phyloP scores from a whole-genome alignment of 2,329 filamentous ascomycete genomes.

The Exophiala sp. region DNA sequence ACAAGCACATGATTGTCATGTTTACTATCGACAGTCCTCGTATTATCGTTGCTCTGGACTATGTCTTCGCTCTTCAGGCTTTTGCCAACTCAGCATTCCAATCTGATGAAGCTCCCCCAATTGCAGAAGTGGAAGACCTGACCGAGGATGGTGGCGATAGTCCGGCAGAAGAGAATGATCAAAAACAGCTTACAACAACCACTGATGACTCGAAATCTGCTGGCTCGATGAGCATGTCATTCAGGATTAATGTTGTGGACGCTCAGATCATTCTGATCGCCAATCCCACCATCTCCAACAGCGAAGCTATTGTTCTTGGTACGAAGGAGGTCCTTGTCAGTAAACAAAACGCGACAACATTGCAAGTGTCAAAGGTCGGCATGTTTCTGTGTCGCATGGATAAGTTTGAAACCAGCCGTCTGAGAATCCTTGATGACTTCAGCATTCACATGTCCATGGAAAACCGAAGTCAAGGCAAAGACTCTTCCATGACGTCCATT shows the following conservation, averaged over 20 bases:
- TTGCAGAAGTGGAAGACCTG: conserved; percentile 32
- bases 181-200: conserved; percentile 35
- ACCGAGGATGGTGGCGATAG: conserved; percentile 46
- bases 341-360: conserved; percentile 86
- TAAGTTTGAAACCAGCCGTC: conserved; percentile 81
- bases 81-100: conserved; percentile 71
- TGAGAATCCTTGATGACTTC: conserved; percentile 95
- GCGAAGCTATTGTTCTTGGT: conserved; percentile 91
- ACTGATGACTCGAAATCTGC: conserved; percentile 32
- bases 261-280: conserved; percentile 95
- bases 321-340: conserved; percentile 92
- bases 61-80: conserved; percentile 82
- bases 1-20: conserved; percentile 81
- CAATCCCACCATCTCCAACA: conserved; percentile 83
- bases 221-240: conserved; percentile 68
- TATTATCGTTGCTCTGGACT: conserved; percentile 93
- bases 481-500: conserved; percentile 68
- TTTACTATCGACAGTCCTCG: conserved; percentile 91
- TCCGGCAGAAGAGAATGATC: conserved; percentile 36
- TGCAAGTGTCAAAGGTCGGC: conserved; percentile 89
- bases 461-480: conserved; percentile 57
- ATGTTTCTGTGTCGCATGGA: conserved; percentile 99
- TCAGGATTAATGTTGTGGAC: conserved; percentile 90
- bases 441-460: conserved; percentile 88
- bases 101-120: conserved; percentile 53